These are phyloP conservation scores for Coemansia sp. DNA, from an alignment of 192 early-diverging fungal genomes.

Conservation along the genomic window DNA sequence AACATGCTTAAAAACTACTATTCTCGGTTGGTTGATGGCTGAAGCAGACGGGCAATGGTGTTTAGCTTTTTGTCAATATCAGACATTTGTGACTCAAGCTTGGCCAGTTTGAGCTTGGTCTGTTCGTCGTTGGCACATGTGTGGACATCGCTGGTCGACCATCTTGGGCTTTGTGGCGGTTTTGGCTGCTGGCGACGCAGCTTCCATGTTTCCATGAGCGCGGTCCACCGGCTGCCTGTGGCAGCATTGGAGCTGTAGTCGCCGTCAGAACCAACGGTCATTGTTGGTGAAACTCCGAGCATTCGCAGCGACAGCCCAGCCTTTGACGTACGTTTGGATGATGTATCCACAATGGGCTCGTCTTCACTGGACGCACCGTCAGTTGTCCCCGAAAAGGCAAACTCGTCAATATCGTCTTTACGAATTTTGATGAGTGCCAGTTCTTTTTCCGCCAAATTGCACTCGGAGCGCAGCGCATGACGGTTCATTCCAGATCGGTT, in stretches of 20 bases:
- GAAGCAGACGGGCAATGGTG: slow-evolving; percentile 25
- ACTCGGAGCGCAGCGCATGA: slow-evolving; percentile 23
- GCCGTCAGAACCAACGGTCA: not conserved
- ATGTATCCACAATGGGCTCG: too few relatives aligned
- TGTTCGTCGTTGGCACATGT: not conserved
- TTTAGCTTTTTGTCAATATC: slow-evolving; percentile 30
- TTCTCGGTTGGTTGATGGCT: slow-evolving; percentile 13
- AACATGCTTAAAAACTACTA: too few relatives aligned
- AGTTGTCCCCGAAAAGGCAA: slow-evolving; percentile 10
- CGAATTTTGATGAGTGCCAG: slow-evolving; percentile 22
- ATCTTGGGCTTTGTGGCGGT: not conserved
- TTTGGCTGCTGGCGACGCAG: not conserved
- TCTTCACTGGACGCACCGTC: not conserved
- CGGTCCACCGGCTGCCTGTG: not conserved
- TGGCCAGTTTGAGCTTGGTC: slow-evolving; percentile 6
- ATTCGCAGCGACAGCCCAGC: too few relatives aligned
- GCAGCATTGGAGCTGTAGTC: not conserved
- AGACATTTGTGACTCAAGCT: slow-evolving; percentile 18
- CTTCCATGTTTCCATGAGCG: not conserved
- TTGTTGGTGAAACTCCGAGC: too few relatives aligned
- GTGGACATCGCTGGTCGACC: not conserved
- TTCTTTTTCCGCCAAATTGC: slow-evolving; percentile 33
- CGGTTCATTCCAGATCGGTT: slow-evolving; percentile 25
- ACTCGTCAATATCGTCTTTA: slow-evolving; percentile 23
- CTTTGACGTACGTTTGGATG: too few relatives aligned